Evolutionary conservation across 805 yeast genomes (phyloP).

Genomic region (Lipomyces anomalus): DNA sequence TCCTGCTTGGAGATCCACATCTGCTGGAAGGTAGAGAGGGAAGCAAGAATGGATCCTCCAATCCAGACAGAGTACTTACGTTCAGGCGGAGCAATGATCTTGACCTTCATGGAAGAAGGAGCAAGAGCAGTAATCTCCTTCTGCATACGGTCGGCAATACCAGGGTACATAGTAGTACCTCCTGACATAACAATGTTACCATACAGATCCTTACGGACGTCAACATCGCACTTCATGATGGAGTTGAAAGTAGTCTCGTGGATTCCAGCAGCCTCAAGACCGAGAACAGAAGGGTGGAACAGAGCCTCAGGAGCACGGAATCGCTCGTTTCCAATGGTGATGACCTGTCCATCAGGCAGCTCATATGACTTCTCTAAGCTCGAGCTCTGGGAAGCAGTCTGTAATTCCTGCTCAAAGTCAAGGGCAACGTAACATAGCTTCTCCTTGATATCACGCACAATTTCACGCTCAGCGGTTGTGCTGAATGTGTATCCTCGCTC

Average conservation of each 20-base stretch:
- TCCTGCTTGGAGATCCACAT: constrained; percentile 99
- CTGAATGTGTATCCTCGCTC: constrained; percentile 99
- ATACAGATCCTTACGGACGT: constrained; percentile 97
- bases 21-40: constrained; percentile 99
- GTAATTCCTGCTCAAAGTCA: constrained; percentile 99
- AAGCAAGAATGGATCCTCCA: constrained; percentile 99
- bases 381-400: constrained; percentile 97
- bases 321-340: constrained; percentile 99
- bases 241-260: constrained; percentile 95
- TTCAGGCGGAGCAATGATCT: constrained; percentile 99
- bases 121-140: constrained; percentile 99
- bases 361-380: constrained; percentile 98
- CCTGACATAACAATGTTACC: constrained; percentile 99
- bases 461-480: constrained; percentile 98
- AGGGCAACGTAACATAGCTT: constrained; percentile 98
- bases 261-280: constrained; percentile 95
- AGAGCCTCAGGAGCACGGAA: constrained; percentile 99
- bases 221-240: constrained; percentile 98
- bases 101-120: constrained; percentile 99
- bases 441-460: constrained; percentile 96
- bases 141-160: constrained; percentile 99
- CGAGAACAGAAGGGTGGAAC: constrained; percentile 93
- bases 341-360: constrained; percentile 99
- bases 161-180: constrained; percentile 99
- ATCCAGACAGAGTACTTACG: constrained; percentile 99